phyloP scores from a whole-genome alignment of 2,329 filamentous ascomycete species.

The Fusarium temperatum region DNA sequence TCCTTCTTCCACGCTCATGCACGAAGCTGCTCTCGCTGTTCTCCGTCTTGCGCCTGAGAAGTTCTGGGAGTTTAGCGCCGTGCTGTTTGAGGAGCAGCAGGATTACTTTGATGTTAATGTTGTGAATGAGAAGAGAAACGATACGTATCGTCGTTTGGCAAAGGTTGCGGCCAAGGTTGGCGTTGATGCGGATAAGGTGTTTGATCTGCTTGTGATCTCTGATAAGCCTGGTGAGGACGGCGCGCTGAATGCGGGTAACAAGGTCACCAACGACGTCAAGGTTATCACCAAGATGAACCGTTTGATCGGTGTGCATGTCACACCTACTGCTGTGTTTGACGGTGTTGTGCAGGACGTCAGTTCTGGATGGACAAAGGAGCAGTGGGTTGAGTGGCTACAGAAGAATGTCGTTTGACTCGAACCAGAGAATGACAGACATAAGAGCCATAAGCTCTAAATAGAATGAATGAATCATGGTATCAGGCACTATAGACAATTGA shows the following conservation, averaged over 20 bases:
- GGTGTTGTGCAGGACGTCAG: constrained; percentile 84
- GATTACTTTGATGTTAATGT: constrained; percentile 87
- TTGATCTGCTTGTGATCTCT: constrained; percentile 72
- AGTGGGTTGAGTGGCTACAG: constrained; percentile 87
- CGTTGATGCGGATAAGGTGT: constrained; percentile 75
- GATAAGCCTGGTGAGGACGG: constrained; percentile 74
- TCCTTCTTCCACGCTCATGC: constrained; percentile 80
- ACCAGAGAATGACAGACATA: background rate
- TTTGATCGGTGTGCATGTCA: constrained; percentile 85
- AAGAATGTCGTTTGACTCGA: constrained; percentile 57
- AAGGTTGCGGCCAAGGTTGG: constrained; percentile 75
- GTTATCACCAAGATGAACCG: constrained; percentile 81
- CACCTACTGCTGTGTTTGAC: constrained; percentile 89
- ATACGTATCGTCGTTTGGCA: constrained; percentile 82
- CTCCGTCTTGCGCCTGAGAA: constrained; percentile 72
- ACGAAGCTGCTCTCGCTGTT: constrained; percentile 87
- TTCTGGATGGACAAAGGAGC: constrained; percentile 78
- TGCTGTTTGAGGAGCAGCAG: constrained; percentile 71
- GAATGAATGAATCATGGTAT: background rate
- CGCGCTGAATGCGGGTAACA: constrained; percentile 79
- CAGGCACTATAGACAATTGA: background rate
- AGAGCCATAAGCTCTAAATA: constrained; percentile 14
- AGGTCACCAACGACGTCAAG: constrained; percentile 86
- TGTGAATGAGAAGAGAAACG: constrained; percentile 84
- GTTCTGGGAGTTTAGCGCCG: constrained; percentile 83